Percentiles rank a stretch among this genome's conserved stretches.
These are phyloP conservation scores for Acer negundo DNA, from an alignment of 345 rosid species.

Conservation along the genomic window DNA sequence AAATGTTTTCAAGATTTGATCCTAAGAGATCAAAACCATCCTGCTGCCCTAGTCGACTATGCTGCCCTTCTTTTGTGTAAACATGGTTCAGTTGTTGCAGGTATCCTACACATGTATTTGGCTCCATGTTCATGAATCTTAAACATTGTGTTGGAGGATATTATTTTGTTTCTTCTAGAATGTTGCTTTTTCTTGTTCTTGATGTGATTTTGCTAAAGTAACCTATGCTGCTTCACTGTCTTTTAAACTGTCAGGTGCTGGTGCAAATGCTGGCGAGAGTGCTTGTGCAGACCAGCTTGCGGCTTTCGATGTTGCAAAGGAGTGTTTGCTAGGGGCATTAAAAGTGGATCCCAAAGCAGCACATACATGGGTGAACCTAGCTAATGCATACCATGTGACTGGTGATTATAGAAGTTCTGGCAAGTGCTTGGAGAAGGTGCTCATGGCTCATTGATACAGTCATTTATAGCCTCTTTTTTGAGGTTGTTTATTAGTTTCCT, in stretches of 20 bases:
- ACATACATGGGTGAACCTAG: slow-evolving; percentile 82
- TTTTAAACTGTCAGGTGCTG: slow-evolving; percentile 64
- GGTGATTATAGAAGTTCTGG: slow-evolving; percentile 86
- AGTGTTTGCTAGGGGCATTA: slow-evolving; percentile 75
- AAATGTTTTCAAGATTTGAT: slow-evolving; percentile 86
- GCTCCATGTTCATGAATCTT: slow-evolving; percentile 1
- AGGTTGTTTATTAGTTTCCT: slow-evolving; percentile 58
- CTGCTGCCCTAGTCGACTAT: slow-evolving; percentile 81
- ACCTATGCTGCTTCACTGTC: neutral
- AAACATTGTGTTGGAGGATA: slow-evolving; percentile 1
- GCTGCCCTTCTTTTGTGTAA: slow-evolving; percentile 84
- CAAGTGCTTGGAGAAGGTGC: slow-evolving; percentile 99
- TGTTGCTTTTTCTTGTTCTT: slow-evolving; percentile 2
- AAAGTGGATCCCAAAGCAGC: slow-evolving; percentile 82
- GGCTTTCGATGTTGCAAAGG: slow-evolving; percentile 75
- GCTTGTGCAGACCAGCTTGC: slow-evolving; percentile 56
- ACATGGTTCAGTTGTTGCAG: slow-evolving; percentile 75
- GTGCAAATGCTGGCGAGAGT: slow-evolving; percentile 70
- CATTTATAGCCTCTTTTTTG: slow-evolving; percentile 51
- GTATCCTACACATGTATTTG: slow-evolving; percentile 41
- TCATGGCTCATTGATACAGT: slow-evolving; percentile 49
- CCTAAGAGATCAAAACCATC: slow-evolving; percentile 91
- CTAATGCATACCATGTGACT: slow-evolving; percentile 68
- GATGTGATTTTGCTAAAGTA: slow-evolving; percentile 15
- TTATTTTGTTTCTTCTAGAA: slow-evolving; percentile 9